phyloP scores from a whole-genome alignment of 228 moss, liverwort and hornwort genomes.

The Sphagnum fallax region DNA sequence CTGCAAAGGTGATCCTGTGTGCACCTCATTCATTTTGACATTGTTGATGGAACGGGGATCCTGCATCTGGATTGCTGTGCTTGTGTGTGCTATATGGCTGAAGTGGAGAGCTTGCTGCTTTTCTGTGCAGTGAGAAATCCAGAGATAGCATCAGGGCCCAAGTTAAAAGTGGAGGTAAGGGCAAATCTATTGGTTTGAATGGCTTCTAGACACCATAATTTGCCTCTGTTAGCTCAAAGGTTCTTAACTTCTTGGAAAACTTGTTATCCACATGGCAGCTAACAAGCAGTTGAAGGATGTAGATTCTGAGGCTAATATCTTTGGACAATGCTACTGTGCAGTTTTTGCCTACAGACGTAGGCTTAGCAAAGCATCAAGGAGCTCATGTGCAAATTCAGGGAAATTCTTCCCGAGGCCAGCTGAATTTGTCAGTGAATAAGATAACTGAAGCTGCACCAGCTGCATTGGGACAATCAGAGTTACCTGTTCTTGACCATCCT shows the following conservation, averaged over 20 bases:
- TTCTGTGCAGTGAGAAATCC: conserved; percentile 24
- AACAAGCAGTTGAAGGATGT: too few relatives aligned
- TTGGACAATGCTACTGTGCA: background rate
- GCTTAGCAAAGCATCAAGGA: conserved; percentile 4
- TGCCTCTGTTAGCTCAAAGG: background rate
- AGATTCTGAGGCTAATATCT: background rate
- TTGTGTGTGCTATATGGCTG: conserved; percentile 4
- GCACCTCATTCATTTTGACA: background rate
- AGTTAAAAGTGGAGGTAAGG: conserved; percentile 22
- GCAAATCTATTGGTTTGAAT: conserved; percentile 6
- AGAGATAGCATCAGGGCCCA: conserved; percentile 22
- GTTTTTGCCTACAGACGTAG: conserved; percentile 6
- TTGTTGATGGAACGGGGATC: background rate
- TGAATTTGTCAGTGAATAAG: conserved; percentile 9
- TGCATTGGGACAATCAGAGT: conserved; percentile 6
- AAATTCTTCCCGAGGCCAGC: conserved; percentile 1
- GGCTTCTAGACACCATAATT: conserved; percentile 1
- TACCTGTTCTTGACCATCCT: conserved; percentile 9
- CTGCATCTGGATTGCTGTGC: background rate
- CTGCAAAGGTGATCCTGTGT: conserved; percentile 3
- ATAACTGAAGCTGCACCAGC: conserved; percentile 15
- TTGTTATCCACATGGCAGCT: too few relatives aligned
- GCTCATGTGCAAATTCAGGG: conserved; percentile 8
- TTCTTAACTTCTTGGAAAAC: too few relatives aligned
- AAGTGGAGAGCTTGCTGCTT: conserved; percentile 5